Conservation (phyloP, 495 filamentous ascomycete genomes). For the Neurospora tetrasperma region DNA sequence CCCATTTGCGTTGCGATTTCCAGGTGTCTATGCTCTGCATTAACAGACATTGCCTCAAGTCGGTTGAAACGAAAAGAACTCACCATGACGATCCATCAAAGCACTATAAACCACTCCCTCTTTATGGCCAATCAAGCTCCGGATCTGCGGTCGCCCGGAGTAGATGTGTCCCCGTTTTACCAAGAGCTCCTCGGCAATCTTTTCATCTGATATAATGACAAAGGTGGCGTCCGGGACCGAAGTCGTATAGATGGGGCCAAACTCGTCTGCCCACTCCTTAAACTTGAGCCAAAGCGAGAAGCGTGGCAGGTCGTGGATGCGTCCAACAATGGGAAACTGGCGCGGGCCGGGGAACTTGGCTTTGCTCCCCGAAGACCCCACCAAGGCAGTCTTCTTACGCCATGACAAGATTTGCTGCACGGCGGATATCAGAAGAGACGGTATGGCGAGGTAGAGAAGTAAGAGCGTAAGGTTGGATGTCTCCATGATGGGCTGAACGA, state of each 20-base stretch:
- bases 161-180: constrained; percentile 44
- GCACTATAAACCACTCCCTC: constrained; percentile 36
- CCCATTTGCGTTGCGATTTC: constrained; percentile 38
- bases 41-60: not conserved
- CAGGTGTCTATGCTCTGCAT: constrained; percentile 22
- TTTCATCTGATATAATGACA: constrained; percentile 44
- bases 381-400: constrained; percentile 17
- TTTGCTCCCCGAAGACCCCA: not conserved
- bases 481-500: constrained; percentile 14
- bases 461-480: constrained; percentile 16
- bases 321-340: constrained; percentile 39
- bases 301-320: constrained; percentile 40
- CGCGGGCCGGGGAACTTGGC: constrained; percentile 30
- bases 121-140: constrained; percentile 38
- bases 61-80: constrained; percentile 1
- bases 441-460: constrained; percentile 35
- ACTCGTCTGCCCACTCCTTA: constrained; percentile 45
- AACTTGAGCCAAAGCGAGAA: constrained; percentile 45
- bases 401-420: constrained; percentile 30
- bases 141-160: constrained; percentile 40
- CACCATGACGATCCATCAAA: constrained; percentile 40
- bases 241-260: constrained; percentile 46
- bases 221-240: constrained; percentile 37
- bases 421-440: constrained; percentile 32
- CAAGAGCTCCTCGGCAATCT: constrained; percentile 46